phyloP scores from a whole-genome alignment of 2,329 filamentous ascomycete species.

The Periglandula ipomoeae region DNA sequence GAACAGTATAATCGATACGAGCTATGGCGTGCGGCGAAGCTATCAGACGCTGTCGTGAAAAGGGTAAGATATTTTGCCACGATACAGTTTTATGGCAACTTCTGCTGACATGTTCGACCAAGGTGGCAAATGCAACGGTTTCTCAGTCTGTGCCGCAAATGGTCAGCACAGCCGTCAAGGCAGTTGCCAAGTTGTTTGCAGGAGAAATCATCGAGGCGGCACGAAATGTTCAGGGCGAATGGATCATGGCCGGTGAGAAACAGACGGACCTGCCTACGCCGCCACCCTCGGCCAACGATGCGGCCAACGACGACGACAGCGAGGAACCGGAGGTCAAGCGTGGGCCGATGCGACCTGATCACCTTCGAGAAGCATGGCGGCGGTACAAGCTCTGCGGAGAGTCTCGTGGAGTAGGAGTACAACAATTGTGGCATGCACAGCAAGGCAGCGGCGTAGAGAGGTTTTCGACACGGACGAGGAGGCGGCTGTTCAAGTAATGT shows the following conservation, averaged over 20 bases:
- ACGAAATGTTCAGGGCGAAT: conserved; percentile 61
- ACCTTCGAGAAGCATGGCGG: conserved; percentile 63
- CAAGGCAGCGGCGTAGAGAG: conserved; percentile 50
- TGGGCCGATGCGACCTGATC: conserved; percentile 61
- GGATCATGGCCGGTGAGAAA: conserved; percentile 51
- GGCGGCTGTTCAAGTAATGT: conserved; percentile 42
- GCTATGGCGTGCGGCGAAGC: conserved; percentile 58
- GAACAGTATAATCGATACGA: conserved; percentile 63
- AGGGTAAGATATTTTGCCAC: conserved; percentile 36
- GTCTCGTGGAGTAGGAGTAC: conserved; percentile 52
- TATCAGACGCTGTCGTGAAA: conserved; percentile 60
- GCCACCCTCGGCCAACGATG: conserved; percentile 25
- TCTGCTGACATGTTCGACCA: not conserved
- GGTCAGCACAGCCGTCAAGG: conserved; percentile 66
- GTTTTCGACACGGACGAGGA: conserved; percentile 45
- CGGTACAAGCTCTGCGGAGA: conserved; percentile 56
- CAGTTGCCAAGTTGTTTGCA: conserved; percentile 68
- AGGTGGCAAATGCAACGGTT: conserved; percentile 72
- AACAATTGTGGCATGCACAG: conserved; percentile 53
- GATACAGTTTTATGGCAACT: not conserved
- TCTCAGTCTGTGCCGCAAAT: conserved; percentile 68
- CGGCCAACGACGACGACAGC: conserved; percentile 23
- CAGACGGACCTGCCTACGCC: conserved; percentile 43
- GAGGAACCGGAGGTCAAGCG: conserved; percentile 22
- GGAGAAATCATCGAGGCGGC: conserved; percentile 68